Evolutionary conservation across 257 asterid genomes (phyloP).

Genomic region (Striga asiatica): DNA sequence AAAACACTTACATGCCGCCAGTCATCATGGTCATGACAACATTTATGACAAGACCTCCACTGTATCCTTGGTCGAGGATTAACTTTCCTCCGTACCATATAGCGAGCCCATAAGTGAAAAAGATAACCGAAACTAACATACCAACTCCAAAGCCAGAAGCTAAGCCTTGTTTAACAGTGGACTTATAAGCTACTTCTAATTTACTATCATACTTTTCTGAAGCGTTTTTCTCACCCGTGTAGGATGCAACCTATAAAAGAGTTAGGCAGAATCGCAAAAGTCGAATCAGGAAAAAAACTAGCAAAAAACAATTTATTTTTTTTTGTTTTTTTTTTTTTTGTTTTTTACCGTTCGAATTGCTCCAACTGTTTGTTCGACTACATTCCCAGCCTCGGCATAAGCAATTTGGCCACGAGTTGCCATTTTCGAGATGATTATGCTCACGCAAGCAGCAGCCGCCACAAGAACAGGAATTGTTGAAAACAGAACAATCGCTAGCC

Average conservation of each 20-base stretch:
- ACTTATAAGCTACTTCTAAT: conserved; percentile 29
- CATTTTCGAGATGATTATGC: conserved; percentile 33
- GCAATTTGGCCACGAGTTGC: conserved; percentile 39
- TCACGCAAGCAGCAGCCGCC: conserved; percentile 26
- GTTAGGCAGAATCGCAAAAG: not conserved
- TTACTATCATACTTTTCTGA: conserved; percentile 32
- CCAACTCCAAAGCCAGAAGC: conserved; percentile 59
- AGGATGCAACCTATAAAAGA: conserved; percentile 50
- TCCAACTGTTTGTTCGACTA: conserved; percentile 52
- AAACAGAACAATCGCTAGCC: conserved; percentile 32
- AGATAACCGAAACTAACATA: conserved; percentile 20
- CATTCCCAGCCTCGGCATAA: conserved; percentile 50
- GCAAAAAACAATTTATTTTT: no score
- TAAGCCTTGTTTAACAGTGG: conserved; percentile 39
- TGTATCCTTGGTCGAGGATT: conserved; percentile 32
- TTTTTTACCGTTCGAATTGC: conserved; percentile 43
- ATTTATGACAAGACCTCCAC: conserved; percentile 41
- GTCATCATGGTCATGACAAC: conserved; percentile 48
- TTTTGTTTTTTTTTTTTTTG: no score
- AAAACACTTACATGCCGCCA: conserved; percentile 49
- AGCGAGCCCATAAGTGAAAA: conserved; percentile 44
- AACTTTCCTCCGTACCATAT: conserved; percentile 52
- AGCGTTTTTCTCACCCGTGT: conserved; percentile 50
- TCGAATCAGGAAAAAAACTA: not conserved
- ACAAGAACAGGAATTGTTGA: conserved; percentile 39